Evolutionary conservation across 352 stramenopile species (phyloP).

Genomic region (Phytophthora sp.): DNA sequence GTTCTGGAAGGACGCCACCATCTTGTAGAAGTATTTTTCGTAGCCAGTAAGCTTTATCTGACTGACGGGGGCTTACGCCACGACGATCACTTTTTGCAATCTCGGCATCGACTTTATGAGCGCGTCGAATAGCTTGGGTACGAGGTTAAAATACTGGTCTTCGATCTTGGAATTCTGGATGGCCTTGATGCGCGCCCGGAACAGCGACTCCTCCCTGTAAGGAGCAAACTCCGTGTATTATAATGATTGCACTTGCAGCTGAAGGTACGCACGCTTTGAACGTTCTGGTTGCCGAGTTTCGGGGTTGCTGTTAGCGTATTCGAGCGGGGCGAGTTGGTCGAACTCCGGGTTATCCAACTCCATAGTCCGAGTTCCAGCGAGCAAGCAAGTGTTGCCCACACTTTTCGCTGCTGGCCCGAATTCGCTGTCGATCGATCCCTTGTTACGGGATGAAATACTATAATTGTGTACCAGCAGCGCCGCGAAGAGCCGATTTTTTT

Average conservation of each 20-base stretch:
- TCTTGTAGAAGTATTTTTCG: constrained; percentile 34
- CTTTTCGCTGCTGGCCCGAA: constrained; percentile 54
- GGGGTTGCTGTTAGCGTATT: constrained; percentile 21
- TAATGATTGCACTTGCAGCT: constrained; percentile 60
- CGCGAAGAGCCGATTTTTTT: constrained; percentile 47
- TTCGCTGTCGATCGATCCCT: constrained; percentile 64
- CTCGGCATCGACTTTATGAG: constrained; percentile 51
- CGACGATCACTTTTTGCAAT: constrained; percentile 57
- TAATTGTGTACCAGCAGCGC: too few species aligned
- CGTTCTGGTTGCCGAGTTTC: constrained; percentile 33
- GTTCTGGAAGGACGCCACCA: constrained; percentile 41
- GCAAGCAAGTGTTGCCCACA: constrained; percentile 55
- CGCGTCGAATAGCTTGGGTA: constrained; percentile 50
- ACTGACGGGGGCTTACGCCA: too few species aligned
- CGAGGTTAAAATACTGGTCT: constrained; percentile 44
- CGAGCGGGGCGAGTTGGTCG: constrained; percentile 14
- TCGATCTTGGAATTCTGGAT: constrained; percentile 16
- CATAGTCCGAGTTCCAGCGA: constrained; percentile 56
- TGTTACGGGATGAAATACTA: constrained; percentile 37
- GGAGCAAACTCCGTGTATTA: constrained; percentile 61
- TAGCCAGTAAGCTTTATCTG: not conserved
- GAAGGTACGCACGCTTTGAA: constrained; percentile 69
- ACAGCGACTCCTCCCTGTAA: constrained; percentile 44
- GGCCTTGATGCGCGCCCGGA: too few species aligned
- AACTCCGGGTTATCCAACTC: constrained; percentile 27